Percentiles rank a stretch among this genome's conserved stretches.
These are phyloP conservation scores for Exobasidium cylindrosporum DNA, from an alignment of 1,284 basidiomycete species.

Conservation along the genomic window DNA sequence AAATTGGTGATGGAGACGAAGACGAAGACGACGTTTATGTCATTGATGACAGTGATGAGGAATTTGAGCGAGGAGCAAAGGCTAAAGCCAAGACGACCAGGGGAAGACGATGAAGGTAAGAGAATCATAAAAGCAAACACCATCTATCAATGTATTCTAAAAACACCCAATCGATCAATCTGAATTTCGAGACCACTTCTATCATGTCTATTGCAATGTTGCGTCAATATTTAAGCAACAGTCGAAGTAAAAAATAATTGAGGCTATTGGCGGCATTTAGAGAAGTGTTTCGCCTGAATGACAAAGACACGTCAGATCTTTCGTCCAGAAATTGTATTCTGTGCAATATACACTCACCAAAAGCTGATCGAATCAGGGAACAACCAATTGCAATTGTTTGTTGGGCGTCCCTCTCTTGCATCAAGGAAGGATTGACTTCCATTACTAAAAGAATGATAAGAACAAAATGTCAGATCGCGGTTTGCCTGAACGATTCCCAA, in stretches of 20 bases:
- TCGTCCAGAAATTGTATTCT: too few species aligned
- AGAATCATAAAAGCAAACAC: too few species aligned
- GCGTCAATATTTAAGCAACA: too few species aligned
- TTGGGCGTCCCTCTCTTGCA: conserved; percentile 66
- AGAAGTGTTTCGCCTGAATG: background rate
- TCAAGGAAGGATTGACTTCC: conserved; percentile 93
- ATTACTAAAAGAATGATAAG: conserved; percentile 53
- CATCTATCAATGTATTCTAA: conserved; percentile 4
- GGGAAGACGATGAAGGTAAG: background rate
- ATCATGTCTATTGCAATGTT: too few species aligned
- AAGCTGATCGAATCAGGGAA: conserved; percentile 81
- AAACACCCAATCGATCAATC: too few species aligned
- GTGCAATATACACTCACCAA: conserved; percentile 76
- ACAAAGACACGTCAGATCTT: background rate
- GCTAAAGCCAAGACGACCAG: background rate
- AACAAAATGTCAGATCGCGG: background rate
- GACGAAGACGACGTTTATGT: conserved; percentile 31
- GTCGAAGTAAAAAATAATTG: background rate
- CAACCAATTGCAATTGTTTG: conserved; percentile 93
- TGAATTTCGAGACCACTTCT: too few species aligned
- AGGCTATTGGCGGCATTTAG: background rate
- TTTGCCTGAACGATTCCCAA: background rate
- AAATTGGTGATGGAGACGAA: conserved; percentile 38
- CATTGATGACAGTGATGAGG: conserved; percentile 28
- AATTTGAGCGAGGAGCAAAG: background rate